Percentiles rank a stretch among this genome's conserved stretches.
Evolutionary conservation across 2,329 filamentous ascomycete species (phyloP).

Genomic region (Trichoderma atroviride): DNA sequence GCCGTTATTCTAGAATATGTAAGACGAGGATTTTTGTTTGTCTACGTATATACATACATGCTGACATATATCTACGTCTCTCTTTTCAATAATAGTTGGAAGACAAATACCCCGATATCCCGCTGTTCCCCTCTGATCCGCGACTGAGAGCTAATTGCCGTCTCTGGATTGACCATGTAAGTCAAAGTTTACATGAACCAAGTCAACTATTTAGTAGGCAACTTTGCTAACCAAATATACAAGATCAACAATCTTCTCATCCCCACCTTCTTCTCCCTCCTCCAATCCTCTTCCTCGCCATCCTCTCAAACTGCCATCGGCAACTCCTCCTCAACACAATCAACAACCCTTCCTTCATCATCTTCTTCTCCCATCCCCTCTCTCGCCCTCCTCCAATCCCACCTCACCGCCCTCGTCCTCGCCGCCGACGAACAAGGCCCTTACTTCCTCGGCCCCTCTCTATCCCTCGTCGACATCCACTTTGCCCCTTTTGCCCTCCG

Average conservation of each 20-base stretch:
- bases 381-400: conserved; percentile 63
- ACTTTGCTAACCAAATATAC: neutral
- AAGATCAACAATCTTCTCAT: conserved; percentile 77
- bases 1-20: conserved; percentile 85
- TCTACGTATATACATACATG: too few relatives aligned
- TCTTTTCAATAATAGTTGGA: conserved; percentile 60
- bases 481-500: conserved; percentile 75
- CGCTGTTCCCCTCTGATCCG: conserved; percentile 66
- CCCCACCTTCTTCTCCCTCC: conserved; percentile 72
- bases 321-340: conserved; percentile 54
- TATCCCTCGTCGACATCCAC: conserved; percentile 72
- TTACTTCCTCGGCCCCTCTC: conserved; percentile 62
- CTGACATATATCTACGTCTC: conserved; percentile 46
- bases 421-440: conserved; percentile 59
- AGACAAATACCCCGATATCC: conserved; percentile 63
- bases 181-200: conserved; percentile 32
- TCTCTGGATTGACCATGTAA: conserved; percentile 78
- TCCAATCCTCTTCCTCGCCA: conserved; percentile 56
- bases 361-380: neutral
- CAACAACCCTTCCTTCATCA: conserved; percentile 33
- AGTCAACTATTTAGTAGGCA: neutral
- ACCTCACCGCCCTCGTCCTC: conserved; percentile 60
- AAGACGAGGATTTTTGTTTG: conserved; percentile 24
- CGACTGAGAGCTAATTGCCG: conserved; percentile 73
- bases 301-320: conserved; percentile 52